Evolutionary conservation across 2,329 filamentous ascomycete species (phyloP).

Genomic region (Penicillium corylophilum): DNA sequence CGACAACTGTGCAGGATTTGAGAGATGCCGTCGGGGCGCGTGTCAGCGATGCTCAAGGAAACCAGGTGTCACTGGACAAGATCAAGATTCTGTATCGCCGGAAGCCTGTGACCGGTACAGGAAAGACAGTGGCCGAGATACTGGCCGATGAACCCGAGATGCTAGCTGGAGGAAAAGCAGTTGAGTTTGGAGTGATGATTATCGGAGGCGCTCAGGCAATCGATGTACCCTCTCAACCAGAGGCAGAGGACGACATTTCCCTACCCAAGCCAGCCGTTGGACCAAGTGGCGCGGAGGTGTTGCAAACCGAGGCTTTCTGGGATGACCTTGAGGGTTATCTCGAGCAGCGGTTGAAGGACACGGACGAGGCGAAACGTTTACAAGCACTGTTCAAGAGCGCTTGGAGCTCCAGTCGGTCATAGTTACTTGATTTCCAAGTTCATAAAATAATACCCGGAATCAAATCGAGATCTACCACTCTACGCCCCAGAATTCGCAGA

Average conservation of each 20-base stretch:
- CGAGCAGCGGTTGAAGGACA: slow-evolving; percentile 73
- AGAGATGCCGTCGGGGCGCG: slow-evolving; percentile 67
- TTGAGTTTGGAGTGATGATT: slow-evolving; percentile 87
- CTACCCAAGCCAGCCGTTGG: slow-evolving; percentile 48
- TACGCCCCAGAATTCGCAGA: not conserved
- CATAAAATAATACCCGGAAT: not conserved
- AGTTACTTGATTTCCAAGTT: not conserved
- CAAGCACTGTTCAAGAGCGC: slow-evolving; percentile 67
- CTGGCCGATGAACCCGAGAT: slow-evolving; percentile 55
- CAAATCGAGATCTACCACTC: not conserved
- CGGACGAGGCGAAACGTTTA: slow-evolving; percentile 62
- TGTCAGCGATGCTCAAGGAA: slow-evolving; percentile 51
- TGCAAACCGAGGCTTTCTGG: slow-evolving; percentile 80
- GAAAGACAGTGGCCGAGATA: slow-evolving; percentile 76
- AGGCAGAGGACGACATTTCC: slow-evolving; percentile 29
- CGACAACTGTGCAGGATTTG: slow-evolving; percentile 75
- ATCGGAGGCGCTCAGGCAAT: slow-evolving; percentile 66
- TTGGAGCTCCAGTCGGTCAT: slow-evolving; percentile 48
- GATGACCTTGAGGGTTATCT: slow-evolving; percentile 78
- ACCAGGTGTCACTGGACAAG: slow-evolving; percentile 59
- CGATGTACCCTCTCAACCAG: slow-evolving; percentile 34
- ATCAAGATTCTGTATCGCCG: slow-evolving; percentile 84
- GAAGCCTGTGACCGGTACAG: slow-evolving; percentile 73
- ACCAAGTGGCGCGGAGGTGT: slow-evolving; percentile 57
- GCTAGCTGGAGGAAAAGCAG: slow-evolving; percentile 41